Evolutionary conservation across 2,329 filamentous ascomycete genomes (phyloP).

Genomic region (Dothideomycetes sp.): DNA sequence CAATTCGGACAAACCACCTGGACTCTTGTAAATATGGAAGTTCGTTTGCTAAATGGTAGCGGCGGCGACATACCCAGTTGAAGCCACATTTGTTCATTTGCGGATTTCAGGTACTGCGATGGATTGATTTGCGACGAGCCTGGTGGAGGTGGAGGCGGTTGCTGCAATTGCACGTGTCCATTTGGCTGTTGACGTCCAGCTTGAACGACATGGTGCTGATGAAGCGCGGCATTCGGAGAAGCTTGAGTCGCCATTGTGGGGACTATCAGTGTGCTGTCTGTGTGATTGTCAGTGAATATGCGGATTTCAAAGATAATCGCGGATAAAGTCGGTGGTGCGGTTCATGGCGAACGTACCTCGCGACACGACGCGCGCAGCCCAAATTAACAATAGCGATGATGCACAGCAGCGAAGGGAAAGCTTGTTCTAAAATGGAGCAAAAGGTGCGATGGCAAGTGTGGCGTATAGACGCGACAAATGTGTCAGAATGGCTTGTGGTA

Average conservation of each 20-base stretch:
- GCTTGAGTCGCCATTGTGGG: slow-evolving; percentile 44
- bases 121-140: slow-evolving; percentile 43
- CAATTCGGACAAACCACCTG: slow-evolving; percentile 77
- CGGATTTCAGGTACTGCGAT: slow-evolving; percentile 56
- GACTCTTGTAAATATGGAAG: slow-evolving; percentile 7
- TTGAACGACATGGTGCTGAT: slow-evolving; percentile 54
- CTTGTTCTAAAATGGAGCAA: not conserved
- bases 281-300: no score
- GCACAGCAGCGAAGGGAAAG: no score
- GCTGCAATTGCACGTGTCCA: slow-evolving; percentile 27
- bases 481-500: not conserved
- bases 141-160: slow-evolving; percentile 44
- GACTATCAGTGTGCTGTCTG: not conserved
- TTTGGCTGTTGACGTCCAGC: slow-evolving; percentile 48
- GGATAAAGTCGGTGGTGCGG: no score
- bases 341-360: not conserved
- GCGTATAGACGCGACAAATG: not conserved
- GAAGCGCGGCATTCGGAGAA: slow-evolving; percentile 66
- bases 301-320: no score
- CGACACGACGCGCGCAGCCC: not conserved
- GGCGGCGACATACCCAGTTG: slow-evolving; percentile 66
- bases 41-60: not conserved
- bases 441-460: no score
- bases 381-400: not conserved
- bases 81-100: slow-evolving; percentile 86